phyloP scores from a whole-genome alignment of 306 rosid species.

The Luffa acutangula region DNA sequence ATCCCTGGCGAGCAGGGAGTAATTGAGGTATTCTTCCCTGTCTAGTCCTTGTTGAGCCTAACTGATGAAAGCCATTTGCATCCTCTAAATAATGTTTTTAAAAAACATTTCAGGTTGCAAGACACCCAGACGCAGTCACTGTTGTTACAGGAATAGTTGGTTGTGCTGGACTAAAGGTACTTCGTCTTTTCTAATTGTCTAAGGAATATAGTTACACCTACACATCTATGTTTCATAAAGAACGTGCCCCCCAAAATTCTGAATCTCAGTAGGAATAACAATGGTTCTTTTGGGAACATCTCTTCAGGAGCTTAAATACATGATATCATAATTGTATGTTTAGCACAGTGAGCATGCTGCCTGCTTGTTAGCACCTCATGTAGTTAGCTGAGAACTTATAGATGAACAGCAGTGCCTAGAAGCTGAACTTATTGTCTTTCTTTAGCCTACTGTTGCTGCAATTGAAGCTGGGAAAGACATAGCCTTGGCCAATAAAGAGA shows the following conservation, averaged over 20 bases:
- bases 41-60: background rate
- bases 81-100: background rate
- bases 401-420: constrained; percentile 12
- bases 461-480: constrained; percentile 98
- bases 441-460: constrained; percentile 97
- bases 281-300: background rate
- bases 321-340: background rate
- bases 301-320: background rate
- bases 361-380: background rate
- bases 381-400: background rate
- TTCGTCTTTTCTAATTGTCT: background rate
- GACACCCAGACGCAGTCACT: constrained; percentile 90
- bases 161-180: constrained; percentile 96
- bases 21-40: constrained; percentile 53
- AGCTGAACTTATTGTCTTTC: constrained; percentile 25
- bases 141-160: constrained; percentile 98
- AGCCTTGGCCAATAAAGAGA: constrained; percentile 98
- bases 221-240: background rate
- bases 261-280: background rate
- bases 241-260: background rate
- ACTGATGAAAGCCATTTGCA: background rate
- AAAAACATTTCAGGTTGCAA: constrained; percentile 59
- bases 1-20: constrained; percentile 97
- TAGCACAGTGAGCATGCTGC: background rate
- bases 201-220: background rate